Evolutionary conservation across 139 green algal genomes (phyloP), one percentile per base, ranked within the genome.

Genomic region (Picochlorum costavermella): DNA sequence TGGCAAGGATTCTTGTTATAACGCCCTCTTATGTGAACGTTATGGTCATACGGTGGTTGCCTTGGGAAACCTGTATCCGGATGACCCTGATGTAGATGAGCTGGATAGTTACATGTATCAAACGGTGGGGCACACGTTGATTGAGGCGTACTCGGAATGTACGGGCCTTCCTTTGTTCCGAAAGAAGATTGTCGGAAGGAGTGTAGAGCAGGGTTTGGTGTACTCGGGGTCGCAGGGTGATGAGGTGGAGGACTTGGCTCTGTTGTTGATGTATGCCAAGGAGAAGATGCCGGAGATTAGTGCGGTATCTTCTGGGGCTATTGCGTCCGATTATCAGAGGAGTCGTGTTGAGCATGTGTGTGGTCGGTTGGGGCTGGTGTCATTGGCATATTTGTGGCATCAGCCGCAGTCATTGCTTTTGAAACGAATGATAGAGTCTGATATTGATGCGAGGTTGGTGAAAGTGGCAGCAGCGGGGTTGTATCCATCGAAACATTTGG

Each of bases 261-360:
- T 56, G 2, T 73, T 97, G 73, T 70, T 98, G 50, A 68, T 77
- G 0, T 89, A 69, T 51, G 72, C 84, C 1, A 86, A 89, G 61
- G 56, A 77, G 28, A 16, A 25, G 2, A 50, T 75, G 31, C 80
- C 79, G 10, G 63, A 75, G 17, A 36, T 96, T 2, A 45, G 80
- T 28, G 91, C 79, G 2, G 92, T 97, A 12, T 78, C 75, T 1
- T 90, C 67, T 4, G 94, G 94, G 2, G 94, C 93, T 12, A 96
- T 99, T 36, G 86, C 90, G 2, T 94, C 83, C 0, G 94, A 98
- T 78, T 99, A 98, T 79, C 94, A 99, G 80, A 79, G 94, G 17
- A 73, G 94, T 53, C 79, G 94, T 10, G 92, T 99, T 48, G 94
- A 99, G 74, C 78, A 77, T 8, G 76, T 96, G 60, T 96, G 88